phyloP scores from a whole-genome alignment of 371 early-diverging fungal genomes.

The Mucor velutinosus region DNA sequence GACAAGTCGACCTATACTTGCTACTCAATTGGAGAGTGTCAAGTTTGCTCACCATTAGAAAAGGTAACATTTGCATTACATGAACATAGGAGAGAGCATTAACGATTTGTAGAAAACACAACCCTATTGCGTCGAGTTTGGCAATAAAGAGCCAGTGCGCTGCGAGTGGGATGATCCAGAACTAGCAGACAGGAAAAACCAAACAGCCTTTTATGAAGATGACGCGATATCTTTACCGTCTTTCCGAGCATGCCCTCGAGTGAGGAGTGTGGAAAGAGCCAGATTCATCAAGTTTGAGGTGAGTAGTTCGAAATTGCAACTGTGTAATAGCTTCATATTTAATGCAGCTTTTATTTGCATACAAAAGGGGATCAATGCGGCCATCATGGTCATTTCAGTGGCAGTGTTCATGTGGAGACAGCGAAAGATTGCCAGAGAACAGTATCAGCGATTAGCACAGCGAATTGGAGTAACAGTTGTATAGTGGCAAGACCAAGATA shows the following conservation, averaged over 20 bases:
- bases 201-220: conserved; percentile 35
- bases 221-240: conserved; percentile 45
- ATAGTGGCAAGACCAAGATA: not conserved
- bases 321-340: not conserved
- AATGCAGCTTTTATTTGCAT: not conserved
- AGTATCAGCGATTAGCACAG: conserved; percentile 44
- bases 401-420: conserved; percentile 46
- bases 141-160: conserved; percentile 47
- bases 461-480: conserved; percentile 44
- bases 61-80: conserved; percentile 25
- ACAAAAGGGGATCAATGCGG: conserved; percentile 31
- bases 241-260: conserved; percentile 44
- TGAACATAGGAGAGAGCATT: no score
- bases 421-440: conserved; percentile 41
- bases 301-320: not conserved
- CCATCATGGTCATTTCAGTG: conserved; percentile 35
- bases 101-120: conserved; percentile 41
- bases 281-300: conserved; percentile 45
- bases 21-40: conserved; percentile 42
- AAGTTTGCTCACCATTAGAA: conserved; percentile 47
- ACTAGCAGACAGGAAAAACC: conserved; percentile 34
- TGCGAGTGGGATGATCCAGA: conserved; percentile 52
- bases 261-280: conserved; percentile 37
- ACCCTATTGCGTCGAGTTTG: conserved; percentile 45
- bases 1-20: conserved; percentile 46